phyloP scores from a whole-genome alignment of 352 stramenopile genomes.

The Phytophthora fragariae region DNA sequence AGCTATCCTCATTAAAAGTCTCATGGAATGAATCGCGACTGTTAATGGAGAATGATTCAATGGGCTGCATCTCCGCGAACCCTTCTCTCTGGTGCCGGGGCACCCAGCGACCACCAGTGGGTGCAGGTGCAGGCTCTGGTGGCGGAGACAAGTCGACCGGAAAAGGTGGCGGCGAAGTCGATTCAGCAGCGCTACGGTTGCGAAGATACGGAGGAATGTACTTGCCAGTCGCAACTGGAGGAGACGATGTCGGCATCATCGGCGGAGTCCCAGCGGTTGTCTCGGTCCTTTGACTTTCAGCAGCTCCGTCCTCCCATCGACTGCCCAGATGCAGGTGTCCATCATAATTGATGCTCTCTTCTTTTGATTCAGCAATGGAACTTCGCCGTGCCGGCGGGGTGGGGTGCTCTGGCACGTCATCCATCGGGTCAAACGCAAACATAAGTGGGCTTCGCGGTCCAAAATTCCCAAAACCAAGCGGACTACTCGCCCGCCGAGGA shows the following conservation, averaged over 20 bases:
- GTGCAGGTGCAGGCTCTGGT: slow-evolving; percentile 44
- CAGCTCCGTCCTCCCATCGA: slow-evolving; percentile 18
- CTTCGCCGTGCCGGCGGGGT: slow-evolving; percentile 21
- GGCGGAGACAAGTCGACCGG: slow-evolving; percentile 47
- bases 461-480: slow-evolving; percentile 59
- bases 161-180: slow-evolving; percentile 47
- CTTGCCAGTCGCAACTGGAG: slow-evolving; percentile 64
- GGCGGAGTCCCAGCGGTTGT: slow-evolving; percentile 35
- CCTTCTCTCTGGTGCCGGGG: slow-evolving; percentile 66
- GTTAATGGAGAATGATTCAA: slow-evolving; percentile 56
- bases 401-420: slow-evolving; percentile 59
- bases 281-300: slow-evolving; percentile 25
- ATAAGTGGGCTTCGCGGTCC: slow-evolving; percentile 77
- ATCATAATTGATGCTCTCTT: slow-evolving; percentile 37
- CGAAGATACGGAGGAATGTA: slow-evolving; percentile 81
- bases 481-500: slow-evolving; percentile 64
- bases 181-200: slow-evolving; percentile 62
- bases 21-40: slow-evolving; percentile 65
- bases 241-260: slow-evolving; percentile 63
- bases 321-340: slow-evolving; percentile 39
- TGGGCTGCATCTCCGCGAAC: slow-evolving; percentile 53
- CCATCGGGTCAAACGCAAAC: slow-evolving; percentile 82
- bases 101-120: slow-evolving; percentile 56
- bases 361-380: slow-evolving; percentile 32
- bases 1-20: slow-evolving; percentile 66